phyloP scores from a whole-genome alignment of 352 stramenopile species.

The Pilasporangium apinafurcum region DNA sequence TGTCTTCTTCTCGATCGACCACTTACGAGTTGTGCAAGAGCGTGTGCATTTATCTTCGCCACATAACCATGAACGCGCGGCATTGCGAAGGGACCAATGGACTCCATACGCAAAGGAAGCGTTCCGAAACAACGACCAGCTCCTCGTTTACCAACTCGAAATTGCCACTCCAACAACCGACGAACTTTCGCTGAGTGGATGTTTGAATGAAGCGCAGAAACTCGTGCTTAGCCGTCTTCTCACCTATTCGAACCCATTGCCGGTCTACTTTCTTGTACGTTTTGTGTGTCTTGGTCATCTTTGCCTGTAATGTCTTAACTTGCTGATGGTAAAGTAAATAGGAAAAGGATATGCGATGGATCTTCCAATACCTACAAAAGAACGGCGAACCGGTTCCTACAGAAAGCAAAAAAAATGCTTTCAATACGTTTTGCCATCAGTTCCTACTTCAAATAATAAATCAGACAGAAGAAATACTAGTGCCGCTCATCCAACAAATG shows the following conservation, averaged over 20 bases:
- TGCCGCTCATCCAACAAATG: slow-evolving; percentile 15
- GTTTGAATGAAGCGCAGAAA: no score
- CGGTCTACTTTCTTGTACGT: slow-evolving; percentile 22
- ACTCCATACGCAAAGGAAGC: slow-evolving; percentile 18
- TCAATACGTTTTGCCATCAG: slow-evolving; percentile 3
- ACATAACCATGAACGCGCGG: not conserved
- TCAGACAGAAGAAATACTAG: slow-evolving; percentile 10
- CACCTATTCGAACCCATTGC: slow-evolving; percentile 9
- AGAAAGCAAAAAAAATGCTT: not conserved
- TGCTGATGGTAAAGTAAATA: no score
- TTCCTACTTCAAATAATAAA: slow-evolving; percentile 8
- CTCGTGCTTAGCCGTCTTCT: slow-evolving; percentile 6
- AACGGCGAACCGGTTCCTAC: not conserved
- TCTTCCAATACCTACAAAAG: not conserved
- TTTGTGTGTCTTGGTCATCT: not conserved
- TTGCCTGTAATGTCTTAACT: no score
- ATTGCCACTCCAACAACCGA: not conserved
- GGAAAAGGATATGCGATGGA: no score
- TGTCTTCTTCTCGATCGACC: slow-evolving; percentile 24
- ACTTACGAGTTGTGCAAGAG: slow-evolving; percentile 9
- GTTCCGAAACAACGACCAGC: slow-evolving; percentile 5
- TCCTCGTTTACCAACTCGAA: slow-evolving; percentile 22
- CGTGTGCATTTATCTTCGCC: not conserved
- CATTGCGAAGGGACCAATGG: slow-evolving; percentile 11
- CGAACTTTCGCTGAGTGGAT: not conserved